phyloP scores from a whole-genome alignment of 768 basidiomycete genomes.

The Termitomyces sp. region DNA sequence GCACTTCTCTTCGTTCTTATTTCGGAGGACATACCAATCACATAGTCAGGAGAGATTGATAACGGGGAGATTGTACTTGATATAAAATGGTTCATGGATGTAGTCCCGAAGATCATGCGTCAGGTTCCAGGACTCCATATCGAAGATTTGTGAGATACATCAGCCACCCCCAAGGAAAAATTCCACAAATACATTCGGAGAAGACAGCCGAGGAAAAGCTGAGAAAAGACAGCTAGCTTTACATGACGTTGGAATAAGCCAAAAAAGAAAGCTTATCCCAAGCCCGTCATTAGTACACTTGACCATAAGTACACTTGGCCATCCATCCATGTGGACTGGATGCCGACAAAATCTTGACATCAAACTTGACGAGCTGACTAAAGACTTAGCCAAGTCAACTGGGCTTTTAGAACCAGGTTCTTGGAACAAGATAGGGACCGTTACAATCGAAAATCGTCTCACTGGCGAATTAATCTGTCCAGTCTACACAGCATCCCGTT shows the following conservation, averaged over 20 bases:
- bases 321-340: constrained; percentile 4
- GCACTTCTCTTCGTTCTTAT: constrained; percentile 22
- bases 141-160: constrained; percentile 6
- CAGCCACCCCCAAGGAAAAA: constrained; percentile 11
- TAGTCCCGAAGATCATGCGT: constrained; percentile 6
- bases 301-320: no score
- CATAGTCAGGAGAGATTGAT: constrained; percentile 6
- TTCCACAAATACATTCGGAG: constrained; percentile 16
- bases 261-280: constrained; percentile 14
- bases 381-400: neutral
- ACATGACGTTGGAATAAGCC: constrained; percentile 14
- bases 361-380: neutral
- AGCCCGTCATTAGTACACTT: no score
- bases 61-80: constrained; percentile 13
- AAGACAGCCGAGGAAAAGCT: constrained; percentile 22
- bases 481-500: neutral
- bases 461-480: neutral
- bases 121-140: constrained; percentile 8
- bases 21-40: constrained; percentile 25
- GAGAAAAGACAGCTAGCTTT: constrained; percentile 3
- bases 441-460: neutral
- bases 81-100: constrained; percentile 12
- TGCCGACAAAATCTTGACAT: neutral
- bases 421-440: neutral
- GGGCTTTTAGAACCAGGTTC: neutral